phyloP scores from a whole-genome alignment of 1,284 basidiomycete species.

The Cutaneotrichosporon sp. region DNA sequence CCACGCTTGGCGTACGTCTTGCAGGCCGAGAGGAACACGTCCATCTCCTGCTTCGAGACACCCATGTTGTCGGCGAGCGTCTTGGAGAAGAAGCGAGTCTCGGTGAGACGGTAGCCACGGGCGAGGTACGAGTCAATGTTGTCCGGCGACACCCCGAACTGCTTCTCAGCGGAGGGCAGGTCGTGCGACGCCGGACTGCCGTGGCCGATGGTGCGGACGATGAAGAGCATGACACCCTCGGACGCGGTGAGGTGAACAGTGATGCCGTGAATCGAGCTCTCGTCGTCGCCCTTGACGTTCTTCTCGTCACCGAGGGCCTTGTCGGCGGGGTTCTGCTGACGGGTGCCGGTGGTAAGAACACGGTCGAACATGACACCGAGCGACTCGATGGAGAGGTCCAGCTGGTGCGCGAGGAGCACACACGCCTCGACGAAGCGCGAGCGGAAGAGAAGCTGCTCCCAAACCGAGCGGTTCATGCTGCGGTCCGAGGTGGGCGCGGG shows the following conservation, averaged over 20 bases:
- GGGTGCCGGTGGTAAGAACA: conserved; percentile 56
- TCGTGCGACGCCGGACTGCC: conserved; percentile 38
- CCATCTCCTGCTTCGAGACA: conserved; percentile 56
- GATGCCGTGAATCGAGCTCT: conserved; percentile 51
- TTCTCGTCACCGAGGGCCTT: conserved; percentile 29
- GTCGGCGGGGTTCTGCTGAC: conserved; percentile 23
- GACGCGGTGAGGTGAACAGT: conserved; percentile 44
- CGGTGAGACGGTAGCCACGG: conserved; percentile 57
- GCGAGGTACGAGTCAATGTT: conserved; percentile 56
- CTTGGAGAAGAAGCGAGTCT: conserved; percentile 57
- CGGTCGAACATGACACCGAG: conserved; percentile 67
- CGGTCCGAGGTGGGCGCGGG: conserved; percentile 30
- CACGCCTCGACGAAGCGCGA: conserved; percentile 57
- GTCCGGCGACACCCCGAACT: conserved; percentile 34
- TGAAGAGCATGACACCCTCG: conserved; percentile 58
- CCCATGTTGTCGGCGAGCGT: conserved; percentile 56
- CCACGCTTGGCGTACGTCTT: conserved; percentile 59
- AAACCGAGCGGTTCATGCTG: conserved; percentile 28
- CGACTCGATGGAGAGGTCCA: conserved; percentile 56
- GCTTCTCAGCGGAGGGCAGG: conserved; percentile 33
- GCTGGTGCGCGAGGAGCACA: conserved; percentile 54
- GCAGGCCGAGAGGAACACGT: conserved; percentile 56
- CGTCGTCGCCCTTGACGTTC: conserved; percentile 37
- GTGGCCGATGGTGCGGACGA: conserved; percentile 55
- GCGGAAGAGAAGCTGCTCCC: conserved; percentile 53